A percentile compares a stretch with the other conserved stretches of the same genome.
These are phyloP conservation scores for Arthrobotrys musiformis DNA, from an alignment of 2,329 filamentous ascomycete species.

Conservation along the genomic window DNA sequence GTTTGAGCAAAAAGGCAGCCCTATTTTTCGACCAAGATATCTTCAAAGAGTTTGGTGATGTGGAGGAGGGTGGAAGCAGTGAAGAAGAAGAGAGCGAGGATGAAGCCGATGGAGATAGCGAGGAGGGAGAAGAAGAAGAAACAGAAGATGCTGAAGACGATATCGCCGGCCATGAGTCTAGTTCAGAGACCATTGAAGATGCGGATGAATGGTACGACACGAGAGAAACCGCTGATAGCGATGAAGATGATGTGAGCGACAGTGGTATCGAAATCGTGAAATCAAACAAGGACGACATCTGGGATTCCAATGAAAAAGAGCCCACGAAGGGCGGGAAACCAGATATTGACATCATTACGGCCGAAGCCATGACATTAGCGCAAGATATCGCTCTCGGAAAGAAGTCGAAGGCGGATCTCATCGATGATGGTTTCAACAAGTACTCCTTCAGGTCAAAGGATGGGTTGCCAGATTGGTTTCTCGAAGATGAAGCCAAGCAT, in stretches of 20 bases:
- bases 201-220: constrained; percentile 57
- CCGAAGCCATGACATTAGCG: constrained; percentile 96
- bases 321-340: constrained; percentile 72
- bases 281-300: constrained; percentile 68
- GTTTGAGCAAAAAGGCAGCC: constrained; percentile 83
- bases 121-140: constrained; percentile 62
- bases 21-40: constrained; percentile 96
- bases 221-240: constrained; percentile 58
- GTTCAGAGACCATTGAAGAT: constrained; percentile 58
- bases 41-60: constrained; percentile 74
- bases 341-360: constrained; percentile 99
- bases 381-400: constrained; percentile 89
- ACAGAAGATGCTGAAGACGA: constrained; percentile 59
- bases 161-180: constrained; percentile 30
- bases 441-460: constrained; percentile 89
- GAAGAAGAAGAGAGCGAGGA: constrained; percentile 65
- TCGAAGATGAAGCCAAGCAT: constrained; percentile 89
- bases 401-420: constrained; percentile 79
- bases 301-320: constrained; percentile 73
- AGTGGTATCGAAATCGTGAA: constrained; percentile 74
- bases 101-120: constrained; percentile 64
- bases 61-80: constrained; percentile 73
- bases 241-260: constrained; percentile 64
- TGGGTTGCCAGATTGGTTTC: constrained; percentile 95
- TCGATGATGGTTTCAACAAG: constrained; percentile 95